A percentile compares a stretch with the other conserved stretches of the same genome.
phyloP scores from a whole-genome alignment of 1,284 basidiomycete genomes.

The Ustilago tritici region DNA sequence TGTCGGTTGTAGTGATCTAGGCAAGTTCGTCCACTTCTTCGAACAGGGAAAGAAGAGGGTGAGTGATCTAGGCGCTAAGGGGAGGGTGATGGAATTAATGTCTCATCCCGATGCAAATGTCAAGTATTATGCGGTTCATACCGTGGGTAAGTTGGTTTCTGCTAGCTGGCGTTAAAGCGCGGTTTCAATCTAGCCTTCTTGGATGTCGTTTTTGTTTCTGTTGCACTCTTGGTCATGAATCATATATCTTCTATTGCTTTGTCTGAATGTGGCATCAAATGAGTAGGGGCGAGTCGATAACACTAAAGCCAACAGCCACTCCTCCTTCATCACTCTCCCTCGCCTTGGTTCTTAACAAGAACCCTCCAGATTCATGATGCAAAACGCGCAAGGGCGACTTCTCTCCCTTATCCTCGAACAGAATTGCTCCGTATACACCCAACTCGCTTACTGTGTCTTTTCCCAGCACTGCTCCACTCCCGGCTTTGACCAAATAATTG shows the following conservation, averaged over 20 bases:
- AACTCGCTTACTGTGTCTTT: conserved; percentile 87
- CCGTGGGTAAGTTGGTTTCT: conserved; percentile 60
- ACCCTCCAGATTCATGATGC: conserved; percentile 77
- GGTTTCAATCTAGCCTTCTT: background rate
- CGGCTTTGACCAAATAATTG: conserved; percentile 79
- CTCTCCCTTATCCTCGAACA: conserved; percentile 74
- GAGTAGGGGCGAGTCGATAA: conserved; percentile 83
- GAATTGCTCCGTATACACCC: conserved; percentile 88
- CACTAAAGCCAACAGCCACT: conserved; percentile 89
- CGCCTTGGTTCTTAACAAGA: conserved; percentile 90
- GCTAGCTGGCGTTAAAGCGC: conserved; percentile 59
- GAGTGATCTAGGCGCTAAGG: conserved; percentile 86
- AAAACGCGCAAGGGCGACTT: conserved; percentile 71
- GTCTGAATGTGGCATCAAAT: conserved; percentile 69
- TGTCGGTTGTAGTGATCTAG: conserved; percentile 64
- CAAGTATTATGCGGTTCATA: conserved; percentile 83
- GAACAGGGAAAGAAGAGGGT: conserved; percentile 73
- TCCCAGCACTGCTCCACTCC: conserved; percentile 65
- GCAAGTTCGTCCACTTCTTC: conserved; percentile 62
- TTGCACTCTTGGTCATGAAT: background rate
- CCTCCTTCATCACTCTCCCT: conserved; percentile 94
- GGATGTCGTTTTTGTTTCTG: background rate
- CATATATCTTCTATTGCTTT: background rate
- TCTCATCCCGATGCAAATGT: conserved; percentile 87
- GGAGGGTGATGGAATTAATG: conserved; percentile 93